Evolutionary conservation across 1,139 yeast genomes (phyloP), one percentile per base, ranked within the genome.

Genomic region (Geotrichum citri-aurantii): DNA sequence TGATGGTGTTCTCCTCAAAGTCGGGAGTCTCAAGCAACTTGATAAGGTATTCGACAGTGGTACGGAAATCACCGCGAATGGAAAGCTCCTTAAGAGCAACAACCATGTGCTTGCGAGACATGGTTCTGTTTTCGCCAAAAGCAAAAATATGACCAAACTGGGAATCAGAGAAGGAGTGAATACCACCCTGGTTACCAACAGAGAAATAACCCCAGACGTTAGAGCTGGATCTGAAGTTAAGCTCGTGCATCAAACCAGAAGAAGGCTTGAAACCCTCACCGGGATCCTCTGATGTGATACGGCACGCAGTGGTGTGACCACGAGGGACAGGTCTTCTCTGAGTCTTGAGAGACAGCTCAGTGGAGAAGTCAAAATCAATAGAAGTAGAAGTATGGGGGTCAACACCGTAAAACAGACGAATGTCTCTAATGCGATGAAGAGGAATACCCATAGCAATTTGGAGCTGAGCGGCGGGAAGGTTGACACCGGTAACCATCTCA

Each of bases 391-490:
- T 84, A 70, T 90, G 95, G 61, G 99, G 98, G 73, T 93, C 97
- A 63, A 89, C 95, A 65, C 99, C 99, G 71, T 93, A 93, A 69
- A 89, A 79, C 64, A 90, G 77, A 75, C 99, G 85, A 69, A 93
- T 93, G 71, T 93, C 99, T 69, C 88, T 83, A 67, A 93, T 88
- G 76, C 96, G 83, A 74, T 93, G 95, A 82, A 93, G 84, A 66
- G 99, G 98, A 62, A 93, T 84, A 81, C 99, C 99, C 99, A 93
- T 93, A 65, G 99, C 98, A 76, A 93, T 89, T 77, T 93, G 98
- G 65, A 93, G 83, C 78, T 93, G 99, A 55, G 99, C 97, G 62
- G 97, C 96, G 47, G 99, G 99, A 72, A 93, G 81, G 73, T 93
- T 93, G 58, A 93, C 98, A 65, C 99, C 99, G 29, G 96, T 87